phyloP scores from a whole-genome alignment of 148 eudicot genomes.

The Camellia lanceoleosa region DNA sequence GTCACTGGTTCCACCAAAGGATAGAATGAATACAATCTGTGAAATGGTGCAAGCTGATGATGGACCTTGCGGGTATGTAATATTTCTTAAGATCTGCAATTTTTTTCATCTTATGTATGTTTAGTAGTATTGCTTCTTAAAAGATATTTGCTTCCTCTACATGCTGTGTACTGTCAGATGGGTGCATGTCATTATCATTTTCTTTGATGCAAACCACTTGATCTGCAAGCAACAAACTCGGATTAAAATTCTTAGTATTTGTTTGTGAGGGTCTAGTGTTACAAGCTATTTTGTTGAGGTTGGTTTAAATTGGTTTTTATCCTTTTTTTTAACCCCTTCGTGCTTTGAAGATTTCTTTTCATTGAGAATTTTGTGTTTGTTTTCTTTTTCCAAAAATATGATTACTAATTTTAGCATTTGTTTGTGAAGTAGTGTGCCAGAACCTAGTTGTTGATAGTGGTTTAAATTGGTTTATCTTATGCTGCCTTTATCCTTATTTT shows the following conservation, averaged over 20 bases:
- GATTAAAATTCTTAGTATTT: not conserved
- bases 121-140: not conserved
- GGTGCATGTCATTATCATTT: not conserved
- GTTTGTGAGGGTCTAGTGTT: not conserved
- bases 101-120: not conserved
- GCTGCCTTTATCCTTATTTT: not conserved
- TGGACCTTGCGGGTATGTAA: slow-evolving; percentile 67
- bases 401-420: not conserved
- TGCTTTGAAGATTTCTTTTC: not conserved
- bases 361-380: not conserved
- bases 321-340: not conserved
- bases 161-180: not conserved
- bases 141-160: not conserved
- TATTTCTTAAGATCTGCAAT: not conserved
- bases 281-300: too few species aligned
- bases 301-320: not conserved
- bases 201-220: not conserved
- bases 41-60: slow-evolving; percentile 48
- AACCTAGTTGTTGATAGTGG: not conserved
- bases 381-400: not conserved
- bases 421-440: not conserved
- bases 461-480: not conserved
- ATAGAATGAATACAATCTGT: slow-evolving; percentile 42
- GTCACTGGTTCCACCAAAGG: slow-evolving; percentile 42
- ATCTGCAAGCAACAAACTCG: not conserved